phyloP scores from a whole-genome alignment of 306 rosid genomes.

The Morella rubra region DNA sequence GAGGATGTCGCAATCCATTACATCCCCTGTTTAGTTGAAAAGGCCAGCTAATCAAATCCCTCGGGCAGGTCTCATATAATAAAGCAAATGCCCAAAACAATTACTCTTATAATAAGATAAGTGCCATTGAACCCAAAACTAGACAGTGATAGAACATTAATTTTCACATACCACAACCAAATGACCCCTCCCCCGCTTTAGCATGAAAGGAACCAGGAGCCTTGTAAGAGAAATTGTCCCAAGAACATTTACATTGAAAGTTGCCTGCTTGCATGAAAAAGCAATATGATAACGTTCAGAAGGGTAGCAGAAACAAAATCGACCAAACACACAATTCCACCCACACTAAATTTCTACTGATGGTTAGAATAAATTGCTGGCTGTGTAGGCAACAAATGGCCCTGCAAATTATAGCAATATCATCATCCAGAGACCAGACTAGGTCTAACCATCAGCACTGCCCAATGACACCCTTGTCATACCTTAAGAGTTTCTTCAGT shows the following conservation, averaged over 20 bases:
- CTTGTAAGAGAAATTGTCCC: slow-evolving; percentile 88
- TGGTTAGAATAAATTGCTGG: background rate
- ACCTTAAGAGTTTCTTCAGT: slow-evolving; percentile 81
- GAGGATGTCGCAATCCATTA: background rate
- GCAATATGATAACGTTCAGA: slow-evolving; percentile 25
- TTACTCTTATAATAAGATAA: slow-evolving; percentile 2
- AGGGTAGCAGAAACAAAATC: background rate
- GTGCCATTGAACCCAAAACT: slow-evolving; percentile 18
- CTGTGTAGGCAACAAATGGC: background rate
- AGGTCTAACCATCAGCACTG: slow-evolving; percentile 14
- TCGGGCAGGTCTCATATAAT: slow-evolving; percentile 22
- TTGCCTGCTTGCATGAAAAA: slow-evolving; percentile 50
- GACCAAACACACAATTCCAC: background rate
- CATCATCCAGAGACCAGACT: background rate
- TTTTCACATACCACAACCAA: slow-evolving; percentile 86
- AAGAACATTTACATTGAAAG: slow-evolving; percentile 83
- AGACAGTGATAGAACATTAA: slow-evolving; percentile 6
- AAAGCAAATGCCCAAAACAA: slow-evolving; percentile 14
- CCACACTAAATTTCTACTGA: background rate
- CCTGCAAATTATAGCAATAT: background rate
- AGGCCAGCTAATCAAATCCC: slow-evolving; percentile 16
- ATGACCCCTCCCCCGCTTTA: slow-evolving; percentile 85
- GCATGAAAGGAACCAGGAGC: slow-evolving; percentile 82
- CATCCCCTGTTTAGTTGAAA: background rate
- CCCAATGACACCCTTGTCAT: slow-evolving; percentile 21